Conservation (phyloP, 2,329 filamentous ascomycete genomes). For the Sporothrix luriei region DNA sequence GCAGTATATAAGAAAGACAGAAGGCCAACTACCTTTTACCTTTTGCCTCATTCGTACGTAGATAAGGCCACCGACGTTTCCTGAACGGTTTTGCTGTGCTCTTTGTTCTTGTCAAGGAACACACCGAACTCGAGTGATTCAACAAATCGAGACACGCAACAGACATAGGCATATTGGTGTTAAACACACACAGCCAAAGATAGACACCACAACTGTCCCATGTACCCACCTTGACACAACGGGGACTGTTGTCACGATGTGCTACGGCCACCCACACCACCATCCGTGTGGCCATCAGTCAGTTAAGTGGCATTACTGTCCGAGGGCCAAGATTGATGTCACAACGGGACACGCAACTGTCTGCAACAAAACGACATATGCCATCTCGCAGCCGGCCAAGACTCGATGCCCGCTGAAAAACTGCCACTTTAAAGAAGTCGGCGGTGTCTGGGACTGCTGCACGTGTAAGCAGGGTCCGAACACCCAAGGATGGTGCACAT, state of each 20-base stretch:
- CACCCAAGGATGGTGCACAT: conserved; percentile 56
- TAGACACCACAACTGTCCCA: not conserved
- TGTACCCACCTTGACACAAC: not conserved
- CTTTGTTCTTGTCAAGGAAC: not conserved
- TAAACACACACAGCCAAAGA: not conserved
- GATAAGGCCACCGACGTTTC: not conserved
- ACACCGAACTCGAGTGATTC: not conserved
- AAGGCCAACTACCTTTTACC: not conserved
- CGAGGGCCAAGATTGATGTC: conserved; percentile 52
- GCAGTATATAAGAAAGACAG: conserved; percentile 19
- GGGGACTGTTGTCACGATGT: conserved; percentile 47
- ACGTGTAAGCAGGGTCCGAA: conserved; percentile 56
- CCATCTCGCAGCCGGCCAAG: conserved; percentile 49
- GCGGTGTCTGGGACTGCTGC: conserved; percentile 59
- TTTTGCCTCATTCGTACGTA: not conserved
- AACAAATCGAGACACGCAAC: not conserved
- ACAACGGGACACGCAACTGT: conserved; percentile 54
- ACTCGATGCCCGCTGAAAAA: conserved; percentile 53
- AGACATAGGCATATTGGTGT: too few species aligned
- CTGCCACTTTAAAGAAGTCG: conserved; percentile 55
- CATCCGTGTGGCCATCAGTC: conserved; percentile 59
- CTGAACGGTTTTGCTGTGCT: not conserved
- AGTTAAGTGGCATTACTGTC: conserved; percentile 59
- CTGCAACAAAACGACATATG: conserved; percentile 54
- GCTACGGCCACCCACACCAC: conserved; percentile 56